phyloP scores from a whole-genome alignment of 306 rosid species.

The Fagus crenata region DNA sequence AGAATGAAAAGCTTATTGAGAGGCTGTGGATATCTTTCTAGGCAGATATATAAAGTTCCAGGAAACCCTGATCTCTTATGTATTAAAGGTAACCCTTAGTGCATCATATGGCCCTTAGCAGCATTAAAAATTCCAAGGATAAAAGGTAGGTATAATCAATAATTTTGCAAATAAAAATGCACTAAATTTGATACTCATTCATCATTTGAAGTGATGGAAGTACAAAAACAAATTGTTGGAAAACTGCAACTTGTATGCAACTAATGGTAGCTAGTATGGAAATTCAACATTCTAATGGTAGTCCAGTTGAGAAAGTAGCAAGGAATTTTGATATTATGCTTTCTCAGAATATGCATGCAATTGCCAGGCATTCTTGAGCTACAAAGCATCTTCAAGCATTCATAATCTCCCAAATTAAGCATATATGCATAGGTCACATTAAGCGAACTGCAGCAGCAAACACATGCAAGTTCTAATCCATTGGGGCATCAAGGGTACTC shows the following conservation, averaged over 20 bases:
- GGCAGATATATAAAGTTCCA: not conserved
- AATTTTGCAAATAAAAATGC: not conserved
- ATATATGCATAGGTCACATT: not conserved
- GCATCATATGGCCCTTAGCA: not conserved
- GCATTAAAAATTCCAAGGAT: not conserved
- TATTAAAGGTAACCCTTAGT: not conserved
- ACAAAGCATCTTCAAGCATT: not conserved
- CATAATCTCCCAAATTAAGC: not conserved
- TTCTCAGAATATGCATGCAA: not conserved
- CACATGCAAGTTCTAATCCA: too few relatives aligned
- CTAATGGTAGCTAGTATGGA: not conserved
- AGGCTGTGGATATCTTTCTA: not conserved
- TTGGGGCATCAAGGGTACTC: too few relatives aligned
- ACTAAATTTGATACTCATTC: not conserved
- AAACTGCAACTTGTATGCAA: not conserved
- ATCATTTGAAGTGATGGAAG: not conserved
- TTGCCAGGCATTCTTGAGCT: not conserved
- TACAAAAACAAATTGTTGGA: not conserved
- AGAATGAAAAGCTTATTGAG: not conserved
- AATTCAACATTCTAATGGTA: too few relatives aligned
- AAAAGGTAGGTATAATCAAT: not conserved
- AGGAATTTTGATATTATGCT: not conserved
- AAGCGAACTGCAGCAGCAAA: not conserved
- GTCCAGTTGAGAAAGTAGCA: not conserved
- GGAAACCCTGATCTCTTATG: not conserved